phyloP scores from a whole-genome alignment of 1,284 basidiomycete genomes.

The Puccinia novopanici region DNA sequence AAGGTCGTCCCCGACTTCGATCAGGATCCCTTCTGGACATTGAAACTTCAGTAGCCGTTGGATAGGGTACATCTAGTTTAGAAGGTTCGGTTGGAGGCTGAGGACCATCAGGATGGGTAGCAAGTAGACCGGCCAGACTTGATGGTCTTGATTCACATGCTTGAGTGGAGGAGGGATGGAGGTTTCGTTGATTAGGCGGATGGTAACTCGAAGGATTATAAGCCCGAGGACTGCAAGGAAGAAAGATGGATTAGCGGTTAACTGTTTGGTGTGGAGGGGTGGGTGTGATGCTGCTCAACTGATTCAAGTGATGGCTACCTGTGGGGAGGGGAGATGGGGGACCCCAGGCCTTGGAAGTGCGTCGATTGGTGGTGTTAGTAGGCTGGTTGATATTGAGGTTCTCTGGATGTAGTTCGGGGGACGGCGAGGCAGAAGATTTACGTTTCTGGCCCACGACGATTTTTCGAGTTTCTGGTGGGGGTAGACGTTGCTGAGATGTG shows the following conservation, averaged over 20 bases:
- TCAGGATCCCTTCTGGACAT: conserved; percentile 6
- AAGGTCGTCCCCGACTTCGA: conserved; percentile 5
- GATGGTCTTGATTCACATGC: neutral
- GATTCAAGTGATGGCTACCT: conserved; percentile 2
- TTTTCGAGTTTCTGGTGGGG: neutral
- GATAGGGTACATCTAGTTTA: neutral
- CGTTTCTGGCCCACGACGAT: conserved; percentile 20
- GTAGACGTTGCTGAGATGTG: neutral
- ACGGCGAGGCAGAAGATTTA: conserved; percentile 9
- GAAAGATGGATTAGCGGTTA: neutral
- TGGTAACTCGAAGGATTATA: neutral
- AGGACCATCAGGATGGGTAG: neutral
- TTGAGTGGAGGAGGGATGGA: neutral
- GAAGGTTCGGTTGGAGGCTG: neutral
- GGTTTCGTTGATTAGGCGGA: neutral
- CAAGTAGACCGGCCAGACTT: conserved; percentile 14
- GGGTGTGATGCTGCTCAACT: neutral
- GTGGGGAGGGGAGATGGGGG: neutral
- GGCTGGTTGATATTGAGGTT: neutral
- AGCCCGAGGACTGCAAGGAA: neutral
- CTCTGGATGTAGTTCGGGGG: conserved; percentile 5
- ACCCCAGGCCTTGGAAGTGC: conserved; percentile 2
- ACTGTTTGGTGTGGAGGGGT: no score
- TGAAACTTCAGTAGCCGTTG: neutral
- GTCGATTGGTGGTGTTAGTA: neutral